Evolutionary conservation across 345 rosid genomes (phyloP), one percentile per base, ranked within the genome.

Genomic region (Eucalyptus grandis): DNA sequence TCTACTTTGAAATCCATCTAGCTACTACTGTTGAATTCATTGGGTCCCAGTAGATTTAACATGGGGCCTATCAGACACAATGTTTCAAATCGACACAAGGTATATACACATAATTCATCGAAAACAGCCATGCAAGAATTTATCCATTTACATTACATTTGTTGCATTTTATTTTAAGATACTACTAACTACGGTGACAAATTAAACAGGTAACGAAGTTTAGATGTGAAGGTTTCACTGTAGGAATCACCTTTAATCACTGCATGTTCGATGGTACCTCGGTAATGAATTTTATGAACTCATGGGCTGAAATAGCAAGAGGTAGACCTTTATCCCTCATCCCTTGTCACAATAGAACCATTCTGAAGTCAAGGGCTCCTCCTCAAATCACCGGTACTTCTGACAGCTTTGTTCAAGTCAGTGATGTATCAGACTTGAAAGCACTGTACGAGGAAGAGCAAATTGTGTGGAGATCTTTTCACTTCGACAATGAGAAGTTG

Each of bases 251-350:
- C 43, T 92, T 95, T 31, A 91, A 95, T 65, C 96, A 95, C 86
- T 90, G 95, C 3, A 77, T 93, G 3, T 92, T 93, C 86, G 97
- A 95, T 91, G 97, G 97, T 44, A 92, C 89, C 88, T 96, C 96
- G 14, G 94, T 94, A 60, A 89, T 94, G 90, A 94, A 94, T 83
- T 91, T 95, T 82, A 93, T 91, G 54, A 91, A 89, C 89, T 92
- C 95, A 72, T 53, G 94, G 62, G 90, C 92, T 37, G 96, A 95
- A 89, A 86, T 93, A 40, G 90, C 92, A 49, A 89, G 90, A 87
- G 89, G 89, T 14, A 40, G 34, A 60, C 50, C 87, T 27, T 46
- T 86, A 46, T 14, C 56, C 40, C n/a, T 47, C 87, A 46, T 86
- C 87, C 87, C 37, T 86, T 47, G 11, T 86, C 37, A 86, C 22